Evolutionary conservation across 257 asterid species (phyloP), one percentile per base, ranked within the genome.

Genomic region (Catharanthus roseus): DNA sequence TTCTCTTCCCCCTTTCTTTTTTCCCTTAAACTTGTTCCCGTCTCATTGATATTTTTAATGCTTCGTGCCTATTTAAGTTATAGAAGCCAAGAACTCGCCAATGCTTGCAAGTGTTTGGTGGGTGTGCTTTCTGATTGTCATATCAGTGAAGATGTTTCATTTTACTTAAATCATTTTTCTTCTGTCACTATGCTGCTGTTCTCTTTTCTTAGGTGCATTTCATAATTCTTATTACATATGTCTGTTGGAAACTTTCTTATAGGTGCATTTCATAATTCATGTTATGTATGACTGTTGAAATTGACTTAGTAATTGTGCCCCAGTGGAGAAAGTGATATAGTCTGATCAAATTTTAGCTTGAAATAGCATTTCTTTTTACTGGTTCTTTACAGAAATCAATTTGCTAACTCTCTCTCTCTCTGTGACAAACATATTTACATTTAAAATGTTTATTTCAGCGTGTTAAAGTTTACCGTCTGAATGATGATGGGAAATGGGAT

Each of bases 401-500:
- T 65, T 65, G n/a, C 38, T 38, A 26, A 34, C n/a, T 42, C n/a
- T 5, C 24, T 56, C n/a, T 67, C 55, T 18, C 18, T 47, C 60
- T 24, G 66, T 49, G 23, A 39, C 42, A n/a, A 15, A 29, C n/a
- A 5, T 67, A 38, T 39, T 41, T 26, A 50, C 10, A 24, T 53
- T 63, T 24, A n/a, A 29, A 66, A 28, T 55, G 21, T 33, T 53
- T 18, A 39, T 76, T 82, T 68, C 90, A 91, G 99, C 99, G 97
- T 64, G 99, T 95, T 63, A 95, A 91, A 86, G 97, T 95, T 55
- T 95, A 95, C 77, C 96, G 95, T 39, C 82, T 89, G 83, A 91
- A 81, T 83, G 96, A 80, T 55, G 95, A 95, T 60, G 97, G 97
- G 39, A 95, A 88, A 85, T 95, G 99, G 99, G 99, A 91, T 77